Conservation (phyloP, 352 stramenopile genomes). For the Pythium diclinum region DNA sequence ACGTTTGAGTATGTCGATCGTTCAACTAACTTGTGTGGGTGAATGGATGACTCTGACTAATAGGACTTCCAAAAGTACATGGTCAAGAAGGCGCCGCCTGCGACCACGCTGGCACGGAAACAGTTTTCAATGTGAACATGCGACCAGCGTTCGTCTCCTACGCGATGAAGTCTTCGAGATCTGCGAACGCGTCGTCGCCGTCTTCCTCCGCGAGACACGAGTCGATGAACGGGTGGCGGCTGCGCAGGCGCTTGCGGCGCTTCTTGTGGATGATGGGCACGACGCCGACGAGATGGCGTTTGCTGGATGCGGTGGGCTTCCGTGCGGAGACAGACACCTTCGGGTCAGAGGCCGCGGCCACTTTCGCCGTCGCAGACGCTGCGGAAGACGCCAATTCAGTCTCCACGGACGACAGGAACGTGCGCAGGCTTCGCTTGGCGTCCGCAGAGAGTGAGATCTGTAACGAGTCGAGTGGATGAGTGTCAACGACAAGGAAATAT, state of each 20-base stretch:
- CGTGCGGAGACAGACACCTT: background rate
- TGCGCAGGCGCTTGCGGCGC: slow-evolving; percentile 28
- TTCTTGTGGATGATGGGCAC: slow-evolving; percentile 28
- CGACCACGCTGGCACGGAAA: slow-evolving; percentile 16
- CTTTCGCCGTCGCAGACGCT: background rate
- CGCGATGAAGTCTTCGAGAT: slow-evolving; percentile 41
- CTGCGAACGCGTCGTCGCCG: slow-evolving; percentile 36
- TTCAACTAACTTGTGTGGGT: background rate
- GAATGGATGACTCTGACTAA: slow-evolving; percentile 1
- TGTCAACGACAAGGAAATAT: background rate
- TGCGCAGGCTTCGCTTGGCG: background rate
- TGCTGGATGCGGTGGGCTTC: background rate
- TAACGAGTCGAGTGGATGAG: background rate
- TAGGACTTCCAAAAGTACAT: slow-evolving; percentile 34
- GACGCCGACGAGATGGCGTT: slow-evolving; percentile 27
- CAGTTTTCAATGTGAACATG: slow-evolving; percentile 22
- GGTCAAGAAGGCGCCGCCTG: slow-evolving; percentile 21
- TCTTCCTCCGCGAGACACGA: slow-evolving; percentile 37
- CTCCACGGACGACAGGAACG: background rate
- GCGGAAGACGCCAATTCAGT: background rate
- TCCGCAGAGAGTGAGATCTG: background rate
- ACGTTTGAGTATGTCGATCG: background rate
- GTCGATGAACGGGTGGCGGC: slow-evolving; percentile 37
- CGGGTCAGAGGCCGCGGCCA: background rate
- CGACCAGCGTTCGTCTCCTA: slow-evolving; percentile 2